phyloP scores from a whole-genome alignment of 2,329 filamentous ascomycete genomes.

The Tolypocladium nubicola region DNA sequence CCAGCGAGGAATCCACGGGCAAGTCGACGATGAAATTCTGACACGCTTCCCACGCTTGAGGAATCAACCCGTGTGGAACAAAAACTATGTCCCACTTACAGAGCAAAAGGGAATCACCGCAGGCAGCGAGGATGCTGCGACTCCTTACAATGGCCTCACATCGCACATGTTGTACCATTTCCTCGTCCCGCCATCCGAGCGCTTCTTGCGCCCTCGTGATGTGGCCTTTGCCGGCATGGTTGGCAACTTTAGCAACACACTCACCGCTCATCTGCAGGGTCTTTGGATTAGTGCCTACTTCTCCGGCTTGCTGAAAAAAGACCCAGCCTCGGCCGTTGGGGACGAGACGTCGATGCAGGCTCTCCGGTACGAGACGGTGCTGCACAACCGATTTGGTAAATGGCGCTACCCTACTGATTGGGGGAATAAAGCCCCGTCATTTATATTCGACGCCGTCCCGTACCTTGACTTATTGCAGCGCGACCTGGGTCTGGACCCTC shows the following conservation, averaged over 20 bases:
- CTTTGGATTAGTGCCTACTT: constrained; percentile 60
- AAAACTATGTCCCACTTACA: constrained; percentile 31
- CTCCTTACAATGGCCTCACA: constrained; percentile 15
- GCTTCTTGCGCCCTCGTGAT: constrained; percentile 23
- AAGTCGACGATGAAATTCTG: constrained; percentile 43
- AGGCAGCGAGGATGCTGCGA: constrained; percentile 19
- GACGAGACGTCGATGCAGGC: constrained; percentile 24
- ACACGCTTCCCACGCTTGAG: constrained; percentile 39
- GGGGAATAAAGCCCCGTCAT: constrained; percentile 52
- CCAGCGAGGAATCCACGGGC: constrained; percentile 22
- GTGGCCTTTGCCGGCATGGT: constrained; percentile 35
- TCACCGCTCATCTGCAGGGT: constrained; percentile 36
- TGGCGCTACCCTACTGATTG: constrained; percentile 60
- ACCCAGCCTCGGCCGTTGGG: constrained; percentile 8
- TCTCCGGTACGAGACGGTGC: constrained; percentile 43
- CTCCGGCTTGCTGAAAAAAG: constrained; percentile 13
- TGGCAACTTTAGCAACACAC: constrained; percentile 30
- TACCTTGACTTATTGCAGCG: constrained; percentile 59
- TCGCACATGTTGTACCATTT: constrained; percentile 34
- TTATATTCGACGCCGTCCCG: constrained; percentile 66
- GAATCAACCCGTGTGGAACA: constrained; percentile 38
- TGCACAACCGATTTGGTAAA: constrained; percentile 58
- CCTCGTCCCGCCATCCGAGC: constrained; percentile 29
- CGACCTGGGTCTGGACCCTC: constrained; percentile 51
- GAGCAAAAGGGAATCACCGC: constrained; percentile 21